Evolutionary conservation across 768 basidiomycete genomes (phyloP).

Genomic region (Clavulina sp.): DNA sequence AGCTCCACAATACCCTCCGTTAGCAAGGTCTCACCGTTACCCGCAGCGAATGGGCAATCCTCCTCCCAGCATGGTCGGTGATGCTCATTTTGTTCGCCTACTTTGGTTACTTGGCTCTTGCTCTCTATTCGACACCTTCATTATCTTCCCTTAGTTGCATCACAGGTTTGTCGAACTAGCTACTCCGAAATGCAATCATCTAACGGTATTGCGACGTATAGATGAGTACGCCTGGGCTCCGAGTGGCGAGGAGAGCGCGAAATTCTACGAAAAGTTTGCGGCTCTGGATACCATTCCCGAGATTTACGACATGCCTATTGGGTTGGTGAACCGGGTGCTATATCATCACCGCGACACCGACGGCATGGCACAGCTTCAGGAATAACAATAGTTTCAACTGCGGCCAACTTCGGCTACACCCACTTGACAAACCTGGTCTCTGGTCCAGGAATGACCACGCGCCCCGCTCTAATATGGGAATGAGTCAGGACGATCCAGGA

Average conservation of each 20-base stretch:
- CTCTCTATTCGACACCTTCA: constrained; percentile 49
- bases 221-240: constrained; percentile 29
- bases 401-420: too few species aligned
- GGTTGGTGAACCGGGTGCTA: constrained; percentile 52
- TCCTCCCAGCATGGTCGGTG: constrained; percentile 63
- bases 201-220: constrained; percentile 14
- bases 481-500: too few species aligned
- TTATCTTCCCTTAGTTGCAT: constrained; percentile 52
- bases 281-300: constrained; percentile 36
- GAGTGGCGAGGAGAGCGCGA: constrained; percentile 12
- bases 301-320: constrained; percentile 68
- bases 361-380: too few species aligned
- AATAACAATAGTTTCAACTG: too few species aligned
- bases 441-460: too few species aligned
- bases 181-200: neutral
- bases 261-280: constrained; percentile 34
- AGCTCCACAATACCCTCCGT: constrained; percentile 9
- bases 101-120: constrained; percentile 56
- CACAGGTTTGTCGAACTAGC: constrained; percentile 33
- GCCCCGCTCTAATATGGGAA: too few species aligned
- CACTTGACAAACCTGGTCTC: too few species aligned
- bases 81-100: constrained; percentile 59
- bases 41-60: constrained; percentile 66
- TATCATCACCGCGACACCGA: neutral
- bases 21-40: neutral